These are phyloP conservation scores for Singerocomus inundabilis DNA, from an alignment of 1,284 basidiomycete genomes.

Conservation along the genomic window DNA sequence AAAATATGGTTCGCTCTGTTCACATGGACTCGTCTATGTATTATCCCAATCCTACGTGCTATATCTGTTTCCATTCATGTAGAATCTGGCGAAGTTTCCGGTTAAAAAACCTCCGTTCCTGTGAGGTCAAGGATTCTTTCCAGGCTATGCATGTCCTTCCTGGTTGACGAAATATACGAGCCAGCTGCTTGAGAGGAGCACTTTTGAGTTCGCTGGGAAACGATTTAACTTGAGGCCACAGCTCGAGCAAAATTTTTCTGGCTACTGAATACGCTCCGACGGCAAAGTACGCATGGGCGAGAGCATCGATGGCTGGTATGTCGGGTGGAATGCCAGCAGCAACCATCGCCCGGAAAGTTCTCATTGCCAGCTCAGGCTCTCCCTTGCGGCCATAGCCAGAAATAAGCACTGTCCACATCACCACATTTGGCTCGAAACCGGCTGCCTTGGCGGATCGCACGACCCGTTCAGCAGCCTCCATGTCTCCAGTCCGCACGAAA, in stretches of 20 bases:
- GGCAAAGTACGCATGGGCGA: conserved; percentile 64
- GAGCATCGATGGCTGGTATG: conserved; percentile 61
- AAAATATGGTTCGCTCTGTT: background rate
- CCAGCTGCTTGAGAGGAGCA: conserved; percentile 45
- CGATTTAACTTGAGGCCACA: conserved; percentile 65
- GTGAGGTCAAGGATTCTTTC: conserved; percentile 24
- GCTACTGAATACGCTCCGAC: conserved; percentile 51
- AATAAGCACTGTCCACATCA: conserved; percentile 74
- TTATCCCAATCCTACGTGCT: conserved; percentile 6
- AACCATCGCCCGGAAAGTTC: conserved; percentile 63
- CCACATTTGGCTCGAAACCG: conserved; percentile 53
- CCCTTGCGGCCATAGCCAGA: conserved; percentile 58
- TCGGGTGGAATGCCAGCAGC: conserved; percentile 60
- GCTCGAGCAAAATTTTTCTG: conserved; percentile 49
- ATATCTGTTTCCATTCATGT: conserved; percentile 21
- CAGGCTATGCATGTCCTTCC: conserved; percentile 4
- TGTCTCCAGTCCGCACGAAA: conserved; percentile 52
- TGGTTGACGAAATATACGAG: conserved; percentile 39
- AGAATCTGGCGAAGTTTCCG: conserved; percentile 27
- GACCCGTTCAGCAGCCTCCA: conserved; percentile 49
- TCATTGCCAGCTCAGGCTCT: conserved; percentile 52
- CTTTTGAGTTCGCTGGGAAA: conserved; percentile 49
- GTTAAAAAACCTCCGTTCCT: conserved; percentile 33
- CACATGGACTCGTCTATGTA: conserved; percentile 5
- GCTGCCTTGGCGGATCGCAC: conserved; percentile 49